A percentile compares a stretch with the other conserved stretches of the same genome.
Evolutionary conservation across 176 grass and related monocot species (phyloP).

Genomic region (Rhynchospora tenuis): DNA sequence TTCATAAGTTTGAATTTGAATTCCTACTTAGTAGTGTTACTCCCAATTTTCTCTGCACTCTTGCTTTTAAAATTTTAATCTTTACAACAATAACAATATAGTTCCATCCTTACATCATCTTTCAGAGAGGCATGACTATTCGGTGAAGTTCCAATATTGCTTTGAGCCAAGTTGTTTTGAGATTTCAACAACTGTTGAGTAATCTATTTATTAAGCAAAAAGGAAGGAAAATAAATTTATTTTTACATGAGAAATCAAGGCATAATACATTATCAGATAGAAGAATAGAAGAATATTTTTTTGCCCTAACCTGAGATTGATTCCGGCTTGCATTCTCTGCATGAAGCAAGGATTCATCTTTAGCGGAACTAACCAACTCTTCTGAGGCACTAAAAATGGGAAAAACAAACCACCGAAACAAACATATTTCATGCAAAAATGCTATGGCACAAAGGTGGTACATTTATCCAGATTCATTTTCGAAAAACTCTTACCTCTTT

Average conservation of each 20-base stretch:
- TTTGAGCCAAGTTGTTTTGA: constrained; percentile 17
- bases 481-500: not conserved
- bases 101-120: constrained; percentile 48
- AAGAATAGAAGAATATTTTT: not conserved
- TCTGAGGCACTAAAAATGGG: constrained; percentile 11
- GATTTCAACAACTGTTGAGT: constrained; percentile 27
- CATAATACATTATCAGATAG: not conserved
- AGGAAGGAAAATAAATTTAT: not conserved
- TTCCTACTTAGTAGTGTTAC: not conserved
- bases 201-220: constrained; percentile 4
- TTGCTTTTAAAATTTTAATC: not conserved
- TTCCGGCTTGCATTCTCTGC: not conserved
- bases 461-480: not conserved
- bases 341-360: not conserved
- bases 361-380: not conserved
- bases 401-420: not conserved
- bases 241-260: not conserved
- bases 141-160: constrained; percentile 28
- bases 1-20: not conserved
- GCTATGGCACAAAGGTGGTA: not conserved
- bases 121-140: constrained; percentile 54
- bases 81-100: not conserved
- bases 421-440: not conserved
- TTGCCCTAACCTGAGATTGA: not conserved
- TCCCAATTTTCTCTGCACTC: not conserved